phyloP scores from a whole-genome alignment of 148 eudicot species.

The Rheum nobile region DNA sequence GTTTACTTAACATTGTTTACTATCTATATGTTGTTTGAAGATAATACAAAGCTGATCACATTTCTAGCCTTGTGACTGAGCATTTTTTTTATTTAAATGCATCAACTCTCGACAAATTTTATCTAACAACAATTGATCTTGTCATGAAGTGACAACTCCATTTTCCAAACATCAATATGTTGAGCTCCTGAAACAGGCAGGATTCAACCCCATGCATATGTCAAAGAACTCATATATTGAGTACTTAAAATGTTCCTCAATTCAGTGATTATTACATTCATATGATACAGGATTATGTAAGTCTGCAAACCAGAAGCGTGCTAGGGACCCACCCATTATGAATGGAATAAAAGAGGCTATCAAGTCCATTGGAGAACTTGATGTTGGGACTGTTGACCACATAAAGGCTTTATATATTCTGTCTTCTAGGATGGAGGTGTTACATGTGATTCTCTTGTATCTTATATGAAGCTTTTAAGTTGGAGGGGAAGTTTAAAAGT shows the following conservation, averaged over 20 bases:
- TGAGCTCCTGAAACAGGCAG: no score
- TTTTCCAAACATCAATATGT: background rate
- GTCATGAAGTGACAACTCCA: background rate
- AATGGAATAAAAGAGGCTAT: conserved; percentile 86
- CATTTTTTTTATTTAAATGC: background rate
- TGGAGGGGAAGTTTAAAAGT: background rate
- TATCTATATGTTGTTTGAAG: background rate
- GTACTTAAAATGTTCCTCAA: background rate
- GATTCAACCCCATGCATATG: no score
- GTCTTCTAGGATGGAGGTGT: conserved; percentile 36
- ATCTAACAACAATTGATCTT: background rate
- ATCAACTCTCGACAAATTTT: background rate
- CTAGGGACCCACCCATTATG: conserved; percentile 71
- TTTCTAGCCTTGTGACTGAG: background rate
- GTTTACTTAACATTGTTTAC: background rate
- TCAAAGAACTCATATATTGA: background rate
- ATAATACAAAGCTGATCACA: background rate
- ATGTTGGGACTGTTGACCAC: conserved; percentile 42
- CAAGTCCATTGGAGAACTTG: conserved; percentile 55
- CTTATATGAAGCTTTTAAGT: background rate
- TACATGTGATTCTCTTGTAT: conserved; percentile 34
- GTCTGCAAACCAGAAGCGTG: conserved; percentile 66
- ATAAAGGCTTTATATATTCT: conserved; percentile 47
- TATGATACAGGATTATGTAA: conserved; percentile 47
- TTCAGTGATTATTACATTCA: background rate